A percentile compares a stretch with the other conserved stretches of the same genome.
These are phyloP conservation scores for Pichia sp. DNA, from an alignment of 1,139 yeast genomes.

Conservation along the genomic window DNA sequence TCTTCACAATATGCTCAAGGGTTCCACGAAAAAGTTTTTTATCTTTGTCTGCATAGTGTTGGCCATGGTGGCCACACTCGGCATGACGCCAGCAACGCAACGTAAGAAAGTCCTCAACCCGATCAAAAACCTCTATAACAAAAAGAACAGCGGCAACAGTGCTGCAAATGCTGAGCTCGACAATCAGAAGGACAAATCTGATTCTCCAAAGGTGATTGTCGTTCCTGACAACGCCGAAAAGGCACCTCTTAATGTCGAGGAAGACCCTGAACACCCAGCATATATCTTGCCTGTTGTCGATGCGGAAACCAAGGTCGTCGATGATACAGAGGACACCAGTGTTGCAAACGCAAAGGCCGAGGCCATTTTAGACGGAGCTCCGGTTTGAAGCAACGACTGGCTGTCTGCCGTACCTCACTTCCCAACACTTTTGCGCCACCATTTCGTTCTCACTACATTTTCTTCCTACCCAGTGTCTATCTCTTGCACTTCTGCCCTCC, in stretches of 20 bases:
- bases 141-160: not conserved
- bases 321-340: slow-evolving; percentile 5
- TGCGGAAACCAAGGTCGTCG: slow-evolving; percentile 1
- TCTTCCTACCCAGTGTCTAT: not conserved
- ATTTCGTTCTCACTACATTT: not conserved
- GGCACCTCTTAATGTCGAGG: slow-evolving; percentile 8
- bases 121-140: slow-evolving; percentile 6
- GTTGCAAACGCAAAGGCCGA: slow-evolving; percentile 8
- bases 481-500: not conserved
- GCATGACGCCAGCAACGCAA: slow-evolving; percentile 15
- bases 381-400: not conserved
- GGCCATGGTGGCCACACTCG: slow-evolving; percentile 13
- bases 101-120: slow-evolving; percentile 9
- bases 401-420: not conserved
- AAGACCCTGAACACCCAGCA: slow-evolving; percentile 7
- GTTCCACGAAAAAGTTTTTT: slow-evolving; percentile 10
- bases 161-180: slow-evolving; percentile 1
- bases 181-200: slow-evolving; percentile 1
- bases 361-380: slow-evolving; percentile 11
- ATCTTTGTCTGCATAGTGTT: slow-evolving; percentile 11
- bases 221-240: slow-evolving; percentile 10
- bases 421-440: not conserved
- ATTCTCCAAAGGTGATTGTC: slow-evolving; percentile 15
- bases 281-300: slow-evolving; percentile 11
- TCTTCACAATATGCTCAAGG: slow-evolving; percentile 6